Conservation (phyloP, 495 filamentous ascomycete genomes). For the Penicillium chermesinum region DNA sequence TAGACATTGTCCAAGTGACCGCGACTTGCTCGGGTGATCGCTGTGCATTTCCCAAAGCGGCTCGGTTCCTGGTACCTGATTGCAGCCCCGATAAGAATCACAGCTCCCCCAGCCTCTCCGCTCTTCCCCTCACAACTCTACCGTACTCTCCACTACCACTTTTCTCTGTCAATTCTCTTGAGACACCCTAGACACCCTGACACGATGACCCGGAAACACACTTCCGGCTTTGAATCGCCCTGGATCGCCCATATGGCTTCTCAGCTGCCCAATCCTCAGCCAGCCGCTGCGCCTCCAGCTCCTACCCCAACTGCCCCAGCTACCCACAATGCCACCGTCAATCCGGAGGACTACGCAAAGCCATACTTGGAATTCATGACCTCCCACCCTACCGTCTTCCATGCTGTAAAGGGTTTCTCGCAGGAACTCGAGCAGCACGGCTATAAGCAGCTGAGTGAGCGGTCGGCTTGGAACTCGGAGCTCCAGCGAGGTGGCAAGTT, state of each 20-base stretch:
- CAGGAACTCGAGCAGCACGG: slow-evolving; percentile 63
- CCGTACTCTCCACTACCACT: slow-evolving; percentile 1
- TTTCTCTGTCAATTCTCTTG: not conserved
- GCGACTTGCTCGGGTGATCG: no score
- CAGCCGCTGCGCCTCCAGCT: slow-evolving; percentile 10
- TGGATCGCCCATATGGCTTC: slow-evolving; percentile 22
- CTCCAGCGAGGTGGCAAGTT: slow-evolving; percentile 81
- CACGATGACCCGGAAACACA: slow-evolving; percentile 27
- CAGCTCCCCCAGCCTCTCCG: slow-evolving; percentile 5
- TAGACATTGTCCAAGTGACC: no score
- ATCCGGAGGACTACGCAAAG: slow-evolving; percentile 62
- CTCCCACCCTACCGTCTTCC: slow-evolving; percentile 87
- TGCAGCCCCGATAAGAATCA: not conserved
- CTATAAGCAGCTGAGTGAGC: slow-evolving; percentile 73
- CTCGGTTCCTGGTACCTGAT: not conserved
- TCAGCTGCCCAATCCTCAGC: slow-evolving; percentile 14
- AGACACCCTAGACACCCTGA: not conserved
- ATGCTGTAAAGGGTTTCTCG: slow-evolving; percentile 72
- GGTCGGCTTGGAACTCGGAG: slow-evolving; percentile 70
- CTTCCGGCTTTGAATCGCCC: slow-evolving; percentile 18
- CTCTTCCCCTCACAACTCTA: slow-evolving; percentile 12
- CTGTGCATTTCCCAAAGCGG: not conserved
- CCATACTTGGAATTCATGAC: slow-evolving; percentile 87
- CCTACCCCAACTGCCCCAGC: slow-evolving; percentile 12
- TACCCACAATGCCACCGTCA: slow-evolving; percentile 17